Evolutionary conservation across 805 yeast genomes (phyloP).

Genomic region (Jamesozyma gamospora): DNA sequence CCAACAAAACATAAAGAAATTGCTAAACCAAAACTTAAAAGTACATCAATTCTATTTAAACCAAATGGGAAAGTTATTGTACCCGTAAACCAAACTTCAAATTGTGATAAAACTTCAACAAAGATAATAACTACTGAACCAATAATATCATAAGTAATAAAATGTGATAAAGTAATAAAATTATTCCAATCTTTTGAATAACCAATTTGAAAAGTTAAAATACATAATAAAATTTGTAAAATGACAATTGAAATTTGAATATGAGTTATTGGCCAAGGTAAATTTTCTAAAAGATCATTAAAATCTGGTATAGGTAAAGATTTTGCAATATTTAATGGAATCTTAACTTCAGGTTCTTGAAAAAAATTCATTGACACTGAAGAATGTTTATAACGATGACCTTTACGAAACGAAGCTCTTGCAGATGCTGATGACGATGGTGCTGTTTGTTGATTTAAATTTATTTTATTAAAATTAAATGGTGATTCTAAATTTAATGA

Average conservation of each 20-base stretch:
- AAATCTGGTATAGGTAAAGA: slow-evolving; percentile 38
- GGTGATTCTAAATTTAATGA: slow-evolving; percentile 22
- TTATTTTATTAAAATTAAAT: slow-evolving; percentile 19
- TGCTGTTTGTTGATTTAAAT: slow-evolving; percentile 7
- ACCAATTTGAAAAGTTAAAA: slow-evolving; percentile 51
- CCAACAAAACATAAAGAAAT: slow-evolving; percentile 86
- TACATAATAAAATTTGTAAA: slow-evolving; percentile 46
- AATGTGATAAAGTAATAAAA: slow-evolving; percentile 71
- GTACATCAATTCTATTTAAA: slow-evolving; percentile 78
- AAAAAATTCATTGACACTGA: slow-evolving; percentile 93
- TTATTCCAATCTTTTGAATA: slow-evolving; percentile 46
- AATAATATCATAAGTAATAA: slow-evolving; percentile 76
- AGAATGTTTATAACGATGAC: slow-evolving; percentile 92
- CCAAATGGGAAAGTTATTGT: slow-evolving; percentile 88
- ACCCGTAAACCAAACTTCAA: slow-evolving; percentile 81
- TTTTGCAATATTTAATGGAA: slow-evolving; percentile 71
- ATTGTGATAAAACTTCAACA: slow-evolving; percentile 79
- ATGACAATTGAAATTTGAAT: slow-evolving; percentile 48
- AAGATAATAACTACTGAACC: slow-evolving; percentile 59
- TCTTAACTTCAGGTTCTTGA: slow-evolving; percentile 76
- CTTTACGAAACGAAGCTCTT: slow-evolving; percentile 72
- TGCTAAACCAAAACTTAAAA: slow-evolving; percentile 78
- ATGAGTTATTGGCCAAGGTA: slow-evolving; percentile 46
- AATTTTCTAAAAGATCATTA: slow-evolving; percentile 51
- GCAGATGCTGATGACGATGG: slow-evolving; percentile 15